A percentile compares a stretch with the other conserved stretches of the same genome.
Evolutionary conservation across 345 rosid species (phyloP).

Genomic region (Rhodomyrtus tomentosa): DNA sequence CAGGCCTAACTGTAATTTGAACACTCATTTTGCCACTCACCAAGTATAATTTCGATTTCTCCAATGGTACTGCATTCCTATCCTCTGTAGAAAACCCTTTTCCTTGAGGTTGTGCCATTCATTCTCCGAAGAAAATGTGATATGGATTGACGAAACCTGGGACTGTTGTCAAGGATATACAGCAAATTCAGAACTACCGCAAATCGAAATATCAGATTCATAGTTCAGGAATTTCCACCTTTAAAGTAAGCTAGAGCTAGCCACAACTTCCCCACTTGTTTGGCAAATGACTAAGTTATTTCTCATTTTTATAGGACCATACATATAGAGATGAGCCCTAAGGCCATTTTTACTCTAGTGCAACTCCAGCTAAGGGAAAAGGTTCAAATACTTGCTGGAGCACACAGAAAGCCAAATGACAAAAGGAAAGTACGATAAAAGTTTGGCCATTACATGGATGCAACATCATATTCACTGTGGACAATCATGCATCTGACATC

Average conservation of each 20-base stretch:
- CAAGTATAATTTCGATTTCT: slow-evolving; percentile 64
- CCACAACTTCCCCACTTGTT: not conserved
- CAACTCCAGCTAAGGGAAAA: not conserved
- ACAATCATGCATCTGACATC: not conserved
- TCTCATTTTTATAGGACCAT: not conserved
- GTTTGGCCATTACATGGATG: not conserved
- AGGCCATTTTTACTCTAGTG: not conserved
- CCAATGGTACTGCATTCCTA: slow-evolving; percentile 98
- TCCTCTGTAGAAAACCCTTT: slow-evolving; percentile 71
- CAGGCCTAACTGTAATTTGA: not conserved
- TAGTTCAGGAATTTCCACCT: not conserved
- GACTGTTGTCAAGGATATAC: slow-evolving; percentile 29
- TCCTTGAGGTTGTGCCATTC: slow-evolving; percentile 64
- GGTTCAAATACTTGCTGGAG: not conserved
- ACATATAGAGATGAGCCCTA: not conserved
- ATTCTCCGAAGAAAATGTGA: slow-evolving; percentile 71
- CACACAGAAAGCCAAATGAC: not conserved
- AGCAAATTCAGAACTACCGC: not conserved
- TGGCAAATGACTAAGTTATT: not conserved
- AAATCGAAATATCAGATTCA: not conserved
- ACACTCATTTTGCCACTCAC: slow-evolving; percentile 19
- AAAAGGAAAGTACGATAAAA: not conserved
- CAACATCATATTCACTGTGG: not conserved
- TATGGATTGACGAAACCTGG: slow-evolving; percentile 72
- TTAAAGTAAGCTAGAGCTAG: not conserved